These are phyloP conservation scores for Malassezia furfur DNA, from an alignment of 1,284 basidiomycete species.

Conservation along the genomic window DNA sequence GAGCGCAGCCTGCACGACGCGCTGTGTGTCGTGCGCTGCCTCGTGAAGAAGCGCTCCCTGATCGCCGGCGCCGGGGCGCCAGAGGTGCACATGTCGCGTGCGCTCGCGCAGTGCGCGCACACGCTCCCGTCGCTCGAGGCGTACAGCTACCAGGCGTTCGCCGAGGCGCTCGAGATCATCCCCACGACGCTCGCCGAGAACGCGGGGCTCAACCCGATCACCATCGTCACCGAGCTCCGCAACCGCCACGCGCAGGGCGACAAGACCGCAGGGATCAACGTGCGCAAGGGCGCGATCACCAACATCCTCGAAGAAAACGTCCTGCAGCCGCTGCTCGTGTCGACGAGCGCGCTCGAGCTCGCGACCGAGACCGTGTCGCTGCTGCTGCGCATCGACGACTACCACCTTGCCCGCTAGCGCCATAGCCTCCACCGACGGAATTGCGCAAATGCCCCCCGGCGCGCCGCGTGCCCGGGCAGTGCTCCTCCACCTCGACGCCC, in stretches of 20 bases:
- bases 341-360: conserved; percentile 88
- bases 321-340: conserved; percentile 87
- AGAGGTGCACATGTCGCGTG: conserved; percentile 93
- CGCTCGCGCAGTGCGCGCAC: conserved; percentile 82
- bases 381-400: conserved; percentile 92
- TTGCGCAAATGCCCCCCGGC: no score
- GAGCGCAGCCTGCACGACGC: conserved; percentile 97
- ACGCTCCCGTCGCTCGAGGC: conserved; percentile 96
- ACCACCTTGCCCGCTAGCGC: conserved; percentile 50
- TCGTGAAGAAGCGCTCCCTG: conserved; percentile 96
- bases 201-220: conserved; percentile 93
- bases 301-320: conserved; percentile 97
- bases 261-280: conserved; percentile 91
- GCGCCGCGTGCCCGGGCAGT: no score
- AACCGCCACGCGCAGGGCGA: conserved; percentile 95
- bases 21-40: conserved; percentile 90
- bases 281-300: conserved; percentile 71
- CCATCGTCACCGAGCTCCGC: conserved; percentile 92
- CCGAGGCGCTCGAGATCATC: conserved; percentile 94
- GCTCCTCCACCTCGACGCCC: no score
- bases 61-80: conserved; percentile 96
- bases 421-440: neutral
- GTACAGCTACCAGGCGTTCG: conserved; percentile 97
- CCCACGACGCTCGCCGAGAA: conserved; percentile 97
- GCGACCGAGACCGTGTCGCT: conserved; percentile 96